A percentile compares a stretch with the other conserved stretches of the same genome.
phyloP scores from a whole-genome alignment of 257 asterid species.

The Penstemon newberryi region DNA sequence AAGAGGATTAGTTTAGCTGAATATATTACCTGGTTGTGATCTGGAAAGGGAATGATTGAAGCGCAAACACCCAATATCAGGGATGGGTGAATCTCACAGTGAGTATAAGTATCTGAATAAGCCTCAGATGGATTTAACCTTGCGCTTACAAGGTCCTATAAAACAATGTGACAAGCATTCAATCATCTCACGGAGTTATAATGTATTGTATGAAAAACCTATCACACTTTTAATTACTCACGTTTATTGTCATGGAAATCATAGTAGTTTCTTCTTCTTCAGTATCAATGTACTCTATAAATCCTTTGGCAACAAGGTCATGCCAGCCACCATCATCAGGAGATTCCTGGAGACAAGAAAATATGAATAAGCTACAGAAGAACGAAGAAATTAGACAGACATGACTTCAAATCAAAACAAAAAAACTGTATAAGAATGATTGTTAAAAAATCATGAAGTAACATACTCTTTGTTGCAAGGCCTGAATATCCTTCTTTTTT shows the following conservation, averaged over 20 bases:
- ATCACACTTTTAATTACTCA: constrained; percentile 38
- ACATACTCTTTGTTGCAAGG: constrained; percentile 86
- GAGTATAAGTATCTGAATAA: constrained; percentile 87
- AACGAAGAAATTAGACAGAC: constrained; percentile 2
- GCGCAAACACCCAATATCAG: constrained; percentile 98
- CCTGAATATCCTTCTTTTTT: constrained; percentile 75
- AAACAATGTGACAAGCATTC: constrained; percentile 26
- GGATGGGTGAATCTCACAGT: constrained; percentile 96
- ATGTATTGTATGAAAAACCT: constrained; percentile 8
- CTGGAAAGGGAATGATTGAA: constrained; percentile 97
- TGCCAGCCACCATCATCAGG: constrained; percentile 97
- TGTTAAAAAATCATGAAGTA: neutral
- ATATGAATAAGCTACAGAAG: constrained; percentile 17
- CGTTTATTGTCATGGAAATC: constrained; percentile 97
- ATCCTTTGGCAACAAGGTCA: constrained; percentile 83
- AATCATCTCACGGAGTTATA: constrained; percentile 24
- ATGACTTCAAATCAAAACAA: neutral
- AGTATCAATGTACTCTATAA: constrained; percentile 84
- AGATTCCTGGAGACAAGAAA: constrained; percentile 58
- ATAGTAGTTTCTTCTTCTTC: constrained; percentile 98
- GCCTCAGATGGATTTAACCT: constrained; percentile 77
- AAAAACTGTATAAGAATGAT: neutral
- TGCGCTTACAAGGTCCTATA: constrained; percentile 79
- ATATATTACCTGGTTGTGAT: constrained; percentile 83
- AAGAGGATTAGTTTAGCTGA: constrained; percentile 4